phyloP scores from a whole-genome alignment of 371 early-diverging fungal genomes.

The Mortierella sp. region DNA sequence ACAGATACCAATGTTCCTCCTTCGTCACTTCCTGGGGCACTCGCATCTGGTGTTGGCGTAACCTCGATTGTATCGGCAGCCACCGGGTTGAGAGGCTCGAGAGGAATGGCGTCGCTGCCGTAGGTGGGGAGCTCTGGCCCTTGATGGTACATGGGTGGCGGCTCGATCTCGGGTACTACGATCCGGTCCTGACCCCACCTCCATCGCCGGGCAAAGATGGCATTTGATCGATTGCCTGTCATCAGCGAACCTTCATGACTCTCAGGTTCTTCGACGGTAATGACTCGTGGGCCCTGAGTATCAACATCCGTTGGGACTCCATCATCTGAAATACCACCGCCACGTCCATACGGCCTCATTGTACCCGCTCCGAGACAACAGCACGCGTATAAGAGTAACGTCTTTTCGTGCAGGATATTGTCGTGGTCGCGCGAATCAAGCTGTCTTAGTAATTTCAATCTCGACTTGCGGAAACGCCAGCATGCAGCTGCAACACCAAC shows the following conservation, averaged over 20 bases:
- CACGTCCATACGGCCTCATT: neutral
- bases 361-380: neutral
- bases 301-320: no score
- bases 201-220: conserved; percentile 1
- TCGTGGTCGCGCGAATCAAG: conserved; percentile 2
- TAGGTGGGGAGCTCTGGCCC: conserved; percentile 23
- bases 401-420: neutral
- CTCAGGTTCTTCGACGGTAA: conserved; percentile 8
- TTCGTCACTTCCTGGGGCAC: no score
- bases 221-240: neutral
- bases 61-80: no score
- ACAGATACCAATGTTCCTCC: no score
- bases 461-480: conserved; percentile 16
- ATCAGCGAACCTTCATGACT: conserved; percentile 3
- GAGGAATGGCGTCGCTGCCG: neutral
- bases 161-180: conserved; percentile 23
- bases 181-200: neutral
- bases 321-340: neutral
- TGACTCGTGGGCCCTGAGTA: neutral
- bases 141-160: conserved; percentile 27
- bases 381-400: neutral
- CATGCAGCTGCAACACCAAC: conserved; percentile 31
- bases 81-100: neutral
- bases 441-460: neutral
- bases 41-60: neutral